Evolutionary conservation across 805 yeast genomes (phyloP).

Genomic region (Candida maris): DNA sequence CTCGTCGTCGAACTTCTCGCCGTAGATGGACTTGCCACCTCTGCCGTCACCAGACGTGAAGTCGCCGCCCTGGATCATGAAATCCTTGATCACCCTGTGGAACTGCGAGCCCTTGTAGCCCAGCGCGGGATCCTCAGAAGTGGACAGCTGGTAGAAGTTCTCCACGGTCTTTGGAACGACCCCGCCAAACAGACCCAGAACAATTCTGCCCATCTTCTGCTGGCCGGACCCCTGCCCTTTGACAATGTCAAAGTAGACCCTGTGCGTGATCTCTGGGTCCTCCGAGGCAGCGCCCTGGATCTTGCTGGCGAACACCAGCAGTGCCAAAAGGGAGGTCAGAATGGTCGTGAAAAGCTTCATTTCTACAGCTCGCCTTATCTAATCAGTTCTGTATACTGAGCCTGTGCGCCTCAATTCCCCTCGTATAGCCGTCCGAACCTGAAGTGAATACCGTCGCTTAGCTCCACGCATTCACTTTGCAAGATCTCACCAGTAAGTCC

Average conservation of each 20-base stretch:
- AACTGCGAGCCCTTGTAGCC: slow-evolving; percentile 61
- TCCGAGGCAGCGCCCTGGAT: slow-evolving; percentile 11
- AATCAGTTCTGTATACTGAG: too few relatives aligned
- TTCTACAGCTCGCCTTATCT: too few relatives aligned
- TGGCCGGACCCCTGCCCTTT: slow-evolving; percentile 74
- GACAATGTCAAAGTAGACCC: slow-evolving; percentile 80
- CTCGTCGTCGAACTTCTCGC: slow-evolving; percentile 64
- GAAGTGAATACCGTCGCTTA: too few relatives aligned
- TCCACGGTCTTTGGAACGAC: slow-evolving; percentile 86
- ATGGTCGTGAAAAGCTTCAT: slow-evolving; percentile 24
- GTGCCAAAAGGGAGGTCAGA: slow-evolving; percentile 16
- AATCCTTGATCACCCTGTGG: slow-evolving; percentile 69
- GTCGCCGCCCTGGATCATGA: slow-evolving; percentile 83
- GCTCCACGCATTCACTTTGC: too few relatives aligned
- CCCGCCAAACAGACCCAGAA: slow-evolving; percentile 82
- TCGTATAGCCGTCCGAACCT: too few relatives aligned
- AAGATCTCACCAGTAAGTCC: too few relatives aligned
- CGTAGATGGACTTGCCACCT: slow-evolving; percentile 75
- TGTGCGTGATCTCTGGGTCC: slow-evolving; percentile 59
- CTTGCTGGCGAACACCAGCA: slow-evolving; percentile 19
- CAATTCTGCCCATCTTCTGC: slow-evolving; percentile 71
- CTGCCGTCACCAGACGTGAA: slow-evolving; percentile 66
- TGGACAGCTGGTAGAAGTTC: slow-evolving; percentile 77
- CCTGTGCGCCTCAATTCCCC: too few relatives aligned
- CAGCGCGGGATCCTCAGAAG: slow-evolving; percentile 68